Evolutionary conservation across 805 yeast species (phyloP), one percentile per base, ranked within the genome.

Genomic region (Spathaspora passalidarum): DNA sequence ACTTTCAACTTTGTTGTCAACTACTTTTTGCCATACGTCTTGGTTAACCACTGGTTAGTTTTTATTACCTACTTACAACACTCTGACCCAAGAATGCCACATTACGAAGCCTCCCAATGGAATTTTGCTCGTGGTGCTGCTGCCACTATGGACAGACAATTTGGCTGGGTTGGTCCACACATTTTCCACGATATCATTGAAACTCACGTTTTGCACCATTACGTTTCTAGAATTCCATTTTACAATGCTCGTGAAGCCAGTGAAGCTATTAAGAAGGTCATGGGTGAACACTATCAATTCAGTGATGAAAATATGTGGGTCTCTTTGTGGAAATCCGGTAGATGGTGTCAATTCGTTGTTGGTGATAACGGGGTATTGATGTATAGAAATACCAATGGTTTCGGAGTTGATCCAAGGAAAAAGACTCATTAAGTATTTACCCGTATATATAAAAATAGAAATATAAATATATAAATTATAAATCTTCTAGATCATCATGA

Each of bases 11-110:
- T 83, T 50, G 62, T 80, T 46, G 75, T 86, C 53, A 79, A 84
- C 74, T 88, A 89, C 84, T 72, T 83, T 51, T 51, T 88, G 32
- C 96, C 96, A 26, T 88, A 83, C 68, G 54, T 86, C 44, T 83
- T 83, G 68, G 89, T 85, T 53, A 88, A 88, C 79, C 95, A 88
- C 71, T 88, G 96, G 96, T 75, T 88, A 53, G 95, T 88, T 38
- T 86, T 86, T 67, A 86, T 88, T 64, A 88, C 96, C 34, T 88
- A 71, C 65, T 77, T 88, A 57, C 96, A 88, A 66, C 96, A 88
- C 70, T 79, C 94, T 14, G 92, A 86, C 64, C 81, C 88, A 23
- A 56, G 78, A 13, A 75, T 88, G 75, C 91, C 96, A 23, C 96
- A 88, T 66, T 88, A 88, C 69, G 83, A 81, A 49, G 78, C 82